Evolutionary conservation across 129 eudicot species (phyloP).

Genomic region (Artemisia argyi): DNA sequence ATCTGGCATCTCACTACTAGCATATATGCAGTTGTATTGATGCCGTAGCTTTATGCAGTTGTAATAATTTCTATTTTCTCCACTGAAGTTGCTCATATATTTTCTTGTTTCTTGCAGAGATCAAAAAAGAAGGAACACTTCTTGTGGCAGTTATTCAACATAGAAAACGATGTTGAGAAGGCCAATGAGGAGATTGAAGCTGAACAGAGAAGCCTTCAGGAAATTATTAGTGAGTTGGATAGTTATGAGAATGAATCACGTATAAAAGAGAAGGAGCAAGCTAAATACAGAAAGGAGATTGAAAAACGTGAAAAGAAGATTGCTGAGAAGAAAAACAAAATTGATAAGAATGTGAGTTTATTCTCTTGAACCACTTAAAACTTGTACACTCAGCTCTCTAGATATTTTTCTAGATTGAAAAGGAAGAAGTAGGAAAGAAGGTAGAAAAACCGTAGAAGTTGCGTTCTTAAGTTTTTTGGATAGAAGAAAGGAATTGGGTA

Average conservation of each 20-base stretch:
- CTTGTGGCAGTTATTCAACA: conserved; percentile 84
- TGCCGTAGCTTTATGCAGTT: background rate
- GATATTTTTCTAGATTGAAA: too few species aligned
- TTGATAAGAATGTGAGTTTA: conserved; percentile 69
- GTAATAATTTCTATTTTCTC: too few species aligned
- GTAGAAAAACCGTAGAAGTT: too few species aligned
- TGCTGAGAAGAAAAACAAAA: conserved; percentile 66
- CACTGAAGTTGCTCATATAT: conserved; percentile 12
- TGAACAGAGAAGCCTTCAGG: conserved; percentile 71
- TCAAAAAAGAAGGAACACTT: conserved; percentile 85
- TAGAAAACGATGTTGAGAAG: conserved; percentile 75
- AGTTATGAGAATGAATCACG: conserved; percentile 72
- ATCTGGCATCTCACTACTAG: too few species aligned
- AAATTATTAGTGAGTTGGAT: conserved; percentile 73
- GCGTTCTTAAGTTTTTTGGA: too few species aligned
- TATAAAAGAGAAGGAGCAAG: conserved; percentile 78
- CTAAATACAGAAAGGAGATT: conserved; percentile 74
- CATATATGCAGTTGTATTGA: background rate
- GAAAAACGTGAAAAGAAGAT: conserved; percentile 79
- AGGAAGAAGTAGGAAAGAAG: too few species aligned
- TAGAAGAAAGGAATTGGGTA: too few species aligned
- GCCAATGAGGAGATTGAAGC: conserved; percentile 74
- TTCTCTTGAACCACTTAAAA: conserved; percentile 6
- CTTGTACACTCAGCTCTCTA: too few species aligned
- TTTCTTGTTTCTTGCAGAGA: conserved; percentile 52